A percentile compares a stretch with the other conserved stretches of the same genome.
Conservation (phyloP, 2,329 filamentous ascomycete genomes). For the Calonectria ilicicola region DNA sequence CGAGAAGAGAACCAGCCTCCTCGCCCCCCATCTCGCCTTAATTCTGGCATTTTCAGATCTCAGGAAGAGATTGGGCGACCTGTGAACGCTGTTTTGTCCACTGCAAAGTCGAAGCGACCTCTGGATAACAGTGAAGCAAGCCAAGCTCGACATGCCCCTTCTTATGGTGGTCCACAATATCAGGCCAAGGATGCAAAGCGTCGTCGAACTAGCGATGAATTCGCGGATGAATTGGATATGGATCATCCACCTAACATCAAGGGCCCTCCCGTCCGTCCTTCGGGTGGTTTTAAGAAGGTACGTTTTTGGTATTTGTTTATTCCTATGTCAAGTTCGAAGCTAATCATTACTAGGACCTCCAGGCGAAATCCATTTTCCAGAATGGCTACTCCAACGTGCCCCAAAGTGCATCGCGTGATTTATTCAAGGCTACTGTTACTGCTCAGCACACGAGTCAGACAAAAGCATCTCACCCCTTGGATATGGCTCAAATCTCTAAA, state of each 20-base stretch:
- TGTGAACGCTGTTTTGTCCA: slow-evolving; percentile 71
- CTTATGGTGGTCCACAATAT: slow-evolving; percentile 70
- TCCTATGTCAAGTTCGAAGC: slow-evolving; percentile 25
- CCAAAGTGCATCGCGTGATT: slow-evolving; percentile 63
- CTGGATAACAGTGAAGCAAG: slow-evolving; percentile 73
- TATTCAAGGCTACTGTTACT: slow-evolving; percentile 76
- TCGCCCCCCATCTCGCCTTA: slow-evolving; percentile 69
- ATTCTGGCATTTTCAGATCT: slow-evolving; percentile 61
- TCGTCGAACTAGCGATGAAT: slow-evolving; percentile 80
- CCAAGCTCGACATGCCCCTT: slow-evolving; percentile 56
- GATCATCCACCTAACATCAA: slow-evolving; percentile 74
- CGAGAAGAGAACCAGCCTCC: slow-evolving; percentile 50
- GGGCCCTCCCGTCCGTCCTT: slow-evolving; percentile 87
- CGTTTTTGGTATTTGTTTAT: slow-evolving; percentile 37
- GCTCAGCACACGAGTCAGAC: slow-evolving; percentile 74
- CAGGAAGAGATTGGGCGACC: slow-evolving; percentile 72
- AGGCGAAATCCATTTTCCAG: slow-evolving; percentile 70
- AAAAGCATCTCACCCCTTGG: slow-evolving; percentile 76
- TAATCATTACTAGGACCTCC: slow-evolving; percentile 65
- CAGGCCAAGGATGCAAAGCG: slow-evolving; percentile 82
- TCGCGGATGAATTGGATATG: slow-evolving; percentile 72
- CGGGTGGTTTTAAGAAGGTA: slow-evolving; percentile 77
- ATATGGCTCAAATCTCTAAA: slow-evolving; percentile 89
- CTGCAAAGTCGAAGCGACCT: slow-evolving; percentile 79
- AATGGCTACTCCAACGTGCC: slow-evolving; percentile 72